Conservation (phyloP, 2,329 filamentous ascomycete species). For the Monosporascus sp. region DNA sequence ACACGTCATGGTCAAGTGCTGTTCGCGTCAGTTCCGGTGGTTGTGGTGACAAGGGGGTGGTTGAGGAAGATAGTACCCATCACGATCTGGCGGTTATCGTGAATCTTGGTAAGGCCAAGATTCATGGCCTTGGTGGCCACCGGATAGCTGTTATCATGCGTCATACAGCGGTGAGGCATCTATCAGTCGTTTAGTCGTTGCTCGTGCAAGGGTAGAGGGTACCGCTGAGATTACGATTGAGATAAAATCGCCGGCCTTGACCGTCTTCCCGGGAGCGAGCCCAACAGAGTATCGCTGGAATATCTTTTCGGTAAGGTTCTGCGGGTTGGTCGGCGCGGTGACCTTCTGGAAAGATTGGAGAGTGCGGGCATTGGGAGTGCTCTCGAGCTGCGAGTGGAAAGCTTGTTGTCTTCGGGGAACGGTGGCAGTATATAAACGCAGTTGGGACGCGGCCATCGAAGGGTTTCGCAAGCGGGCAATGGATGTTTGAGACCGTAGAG, state of each 20-base stretch:
- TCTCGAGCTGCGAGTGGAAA: slow-evolving; percentile 1
- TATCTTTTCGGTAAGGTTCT: slow-evolving; percentile 91
- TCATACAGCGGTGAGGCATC: slow-evolving; percentile 74
- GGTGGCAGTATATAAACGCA: not conserved
- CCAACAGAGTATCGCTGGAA: slow-evolving; percentile 78
- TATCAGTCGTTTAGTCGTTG: no score
- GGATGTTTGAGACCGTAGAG: not conserved
- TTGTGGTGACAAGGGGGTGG: no score
- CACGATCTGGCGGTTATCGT: slow-evolving; percentile 69
- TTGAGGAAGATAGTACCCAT: slow-evolving; percentile 48
- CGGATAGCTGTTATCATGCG: slow-evolving; percentile 79
- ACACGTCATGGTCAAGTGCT: slow-evolving; percentile 82
- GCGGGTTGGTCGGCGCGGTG: slow-evolving; percentile 36
- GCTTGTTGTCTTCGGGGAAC: not conserved
- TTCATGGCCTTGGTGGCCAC: slow-evolving; percentile 75
- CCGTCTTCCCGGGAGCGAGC: slow-evolving; percentile 67
- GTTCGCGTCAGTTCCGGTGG: no score
- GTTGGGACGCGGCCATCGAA: not conserved
- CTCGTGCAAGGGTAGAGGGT: no score
- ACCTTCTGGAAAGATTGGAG: not conserved
- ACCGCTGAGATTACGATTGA: no score
- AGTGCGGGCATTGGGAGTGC: not conserved
- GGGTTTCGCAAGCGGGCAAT: not conserved
- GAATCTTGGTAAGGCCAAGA: slow-evolving; percentile 71
- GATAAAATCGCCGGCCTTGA: slow-evolving; percentile 80